phyloP scores from a whole-genome alignment of 1,284 basidiomycete genomes.

The Boletus semigastroideus region DNA sequence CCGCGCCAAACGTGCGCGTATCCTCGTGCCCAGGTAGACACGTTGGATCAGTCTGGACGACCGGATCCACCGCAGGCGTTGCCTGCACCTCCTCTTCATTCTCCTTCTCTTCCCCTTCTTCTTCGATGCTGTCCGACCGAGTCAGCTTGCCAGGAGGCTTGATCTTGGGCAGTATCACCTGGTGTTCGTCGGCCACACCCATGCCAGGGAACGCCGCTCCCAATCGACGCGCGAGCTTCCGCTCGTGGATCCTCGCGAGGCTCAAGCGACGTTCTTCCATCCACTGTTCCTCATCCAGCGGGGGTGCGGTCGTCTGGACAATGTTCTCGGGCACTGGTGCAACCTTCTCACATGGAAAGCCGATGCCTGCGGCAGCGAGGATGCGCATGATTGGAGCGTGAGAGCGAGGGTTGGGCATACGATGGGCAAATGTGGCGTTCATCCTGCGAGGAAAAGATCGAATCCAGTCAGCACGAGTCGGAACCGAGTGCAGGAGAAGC shows the following conservation, averaged over 20 bases:
- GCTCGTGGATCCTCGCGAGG: constrained; percentile 40
- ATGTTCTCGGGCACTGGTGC: constrained; percentile 3
- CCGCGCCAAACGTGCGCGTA: constrained; percentile 2
- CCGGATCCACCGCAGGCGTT: neutral
- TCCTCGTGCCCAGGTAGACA: constrained; percentile 8
- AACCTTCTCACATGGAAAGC: constrained; percentile 25
- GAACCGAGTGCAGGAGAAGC: constrained; percentile 2
- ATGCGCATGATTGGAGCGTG: constrained; percentile 71
- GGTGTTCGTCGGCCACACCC: constrained; percentile 12
- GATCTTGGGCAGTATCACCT: constrained; percentile 23
- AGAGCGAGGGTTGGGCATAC: constrained; percentile 68
- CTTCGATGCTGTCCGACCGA: constrained; percentile 36
- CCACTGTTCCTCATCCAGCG: constrained; percentile 43
- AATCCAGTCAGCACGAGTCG: constrained; percentile 13
- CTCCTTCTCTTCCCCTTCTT: constrained; percentile 28
- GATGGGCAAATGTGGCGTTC: constrained; percentile 63
- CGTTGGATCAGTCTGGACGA: constrained; percentile 3
- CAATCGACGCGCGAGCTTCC: constrained; percentile 34
- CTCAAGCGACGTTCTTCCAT: constrained; percentile 43
- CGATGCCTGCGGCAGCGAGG: constrained; percentile 58
- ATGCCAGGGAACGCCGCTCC: constrained; percentile 24
- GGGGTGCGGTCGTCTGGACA: constrained; percentile 17
- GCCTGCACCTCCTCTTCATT: constrained; percentile 4
- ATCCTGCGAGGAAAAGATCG: constrained; percentile 37
- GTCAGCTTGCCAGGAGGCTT: constrained; percentile 26